Base-by-base conservation (phyloP, 139 green algal species). In the Picochlorum sp. region DNA sequence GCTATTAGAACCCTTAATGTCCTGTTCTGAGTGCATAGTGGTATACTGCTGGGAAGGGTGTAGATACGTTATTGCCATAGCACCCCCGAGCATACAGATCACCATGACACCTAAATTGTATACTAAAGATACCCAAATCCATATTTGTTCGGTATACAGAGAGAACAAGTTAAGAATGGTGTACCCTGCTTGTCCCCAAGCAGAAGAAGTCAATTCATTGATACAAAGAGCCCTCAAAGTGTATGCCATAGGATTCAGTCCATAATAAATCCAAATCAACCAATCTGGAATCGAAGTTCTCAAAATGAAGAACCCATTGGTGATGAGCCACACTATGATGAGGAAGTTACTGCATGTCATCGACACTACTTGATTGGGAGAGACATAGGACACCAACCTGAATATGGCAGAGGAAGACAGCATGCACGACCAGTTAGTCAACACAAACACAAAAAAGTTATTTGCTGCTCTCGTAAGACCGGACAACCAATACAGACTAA, bases 401-500 rank as follows among this genome's bases (percentile, higher is more conserved):
- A 87, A 87, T 24, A 89, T 61, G 20, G 62, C 44, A 2, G 66
- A 61, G 56, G 74, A 69, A 66, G 51, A 69, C 49, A 74, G 52
- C 26, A 46, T 68, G 4, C 34, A 26, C 10, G 44, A 52, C 32
- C 32, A 78, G 5, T 24, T 32, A 6, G 73, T 54, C 14, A 79
- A 28, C 14, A 63, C 30, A 58, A 71, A 83, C 45, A 62, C 44
- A 52, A 83, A 83, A 60, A 71, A 83, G 38, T 74, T 79, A 20
- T 28, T 30, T 4, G 74, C 47, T 9, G 49, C 66, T 11, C 49
- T 23, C 4, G 37, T 56, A 24, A 90, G 78, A 23, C 65, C 75
- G 1, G 68, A 64, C 7, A 81, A 74, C 73, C 84, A 92, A 73
- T 92, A 92, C 2, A 82, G 72, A 14, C 80, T 71, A 1, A 77